phyloP scores from a whole-genome alignment of 2,329 filamentous ascomycete genomes.

The Diaporthe longicolla region DNA sequence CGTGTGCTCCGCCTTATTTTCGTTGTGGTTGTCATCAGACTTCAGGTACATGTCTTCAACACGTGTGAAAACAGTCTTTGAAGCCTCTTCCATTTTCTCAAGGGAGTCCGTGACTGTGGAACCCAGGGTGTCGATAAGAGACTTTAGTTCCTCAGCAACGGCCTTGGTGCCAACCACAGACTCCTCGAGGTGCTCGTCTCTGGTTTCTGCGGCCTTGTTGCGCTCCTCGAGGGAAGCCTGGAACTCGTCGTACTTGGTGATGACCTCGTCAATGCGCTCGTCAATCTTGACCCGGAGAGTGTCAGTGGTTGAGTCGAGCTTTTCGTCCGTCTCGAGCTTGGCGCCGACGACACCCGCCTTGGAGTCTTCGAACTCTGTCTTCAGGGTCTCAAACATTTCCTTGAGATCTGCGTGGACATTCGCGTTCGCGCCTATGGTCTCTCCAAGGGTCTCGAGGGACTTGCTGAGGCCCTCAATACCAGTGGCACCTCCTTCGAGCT shows the following conservation, averaged over 20 bases:
- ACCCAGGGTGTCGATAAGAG: constrained; percentile 88
- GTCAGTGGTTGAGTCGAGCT: constrained; percentile 73
- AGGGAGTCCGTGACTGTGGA: constrained; percentile 84
- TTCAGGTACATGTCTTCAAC: constrained; percentile 84
- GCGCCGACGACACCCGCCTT: constrained; percentile 83
- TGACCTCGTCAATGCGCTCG: constrained; percentile 80
- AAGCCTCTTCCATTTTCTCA: constrained; percentile 89
- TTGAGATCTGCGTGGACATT: constrained; percentile 74
- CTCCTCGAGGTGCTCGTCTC: constrained; percentile 79
- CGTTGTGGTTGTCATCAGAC: constrained; percentile 80
- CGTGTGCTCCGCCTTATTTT: constrained; percentile 84
- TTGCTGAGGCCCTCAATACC: constrained; percentile 82
- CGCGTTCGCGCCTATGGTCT: constrained; percentile 71
- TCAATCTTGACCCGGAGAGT: constrained; percentile 70
- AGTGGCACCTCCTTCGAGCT: constrained; percentile 81
- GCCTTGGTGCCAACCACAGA: constrained; percentile 82
- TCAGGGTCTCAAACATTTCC: constrained; percentile 81
- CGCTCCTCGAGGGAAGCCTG: constrained; percentile 82
- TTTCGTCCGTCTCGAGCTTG: constrained; percentile 88
- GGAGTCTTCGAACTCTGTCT: constrained; percentile 88
- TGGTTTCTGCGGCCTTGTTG: constrained; percentile 79
- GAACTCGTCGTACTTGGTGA: constrained; percentile 90
- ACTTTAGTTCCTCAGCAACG: constrained; percentile 88
- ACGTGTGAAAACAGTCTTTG: constrained; percentile 85
- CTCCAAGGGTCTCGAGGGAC: constrained; percentile 75